Evolutionary conservation across 805 yeast species (phyloP), one percentile per base, ranked within the genome.

Genomic region (Yamadazyma sp.): DNA sequence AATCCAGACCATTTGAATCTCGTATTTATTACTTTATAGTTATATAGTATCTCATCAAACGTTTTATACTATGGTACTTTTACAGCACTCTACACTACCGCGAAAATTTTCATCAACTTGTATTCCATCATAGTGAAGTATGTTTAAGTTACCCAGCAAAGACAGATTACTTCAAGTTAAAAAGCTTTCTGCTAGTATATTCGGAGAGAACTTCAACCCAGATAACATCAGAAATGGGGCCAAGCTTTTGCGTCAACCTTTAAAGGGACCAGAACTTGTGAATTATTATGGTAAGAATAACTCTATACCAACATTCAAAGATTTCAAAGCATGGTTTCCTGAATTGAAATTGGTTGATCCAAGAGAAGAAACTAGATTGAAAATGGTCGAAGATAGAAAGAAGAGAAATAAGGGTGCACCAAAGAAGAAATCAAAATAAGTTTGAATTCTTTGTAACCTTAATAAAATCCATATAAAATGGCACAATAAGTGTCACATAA

Each of bases 381-480:
- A 67, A 40, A 78, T 78, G 76, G 79, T 78, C 15, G 77, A 52
- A 22, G 69, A 63, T 38, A 73, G 86, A 60, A 84, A 80, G 70
- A 80, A 83, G 74, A 83, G 93, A 76, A 89, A 86, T 61, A 85
- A 85, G 62, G 89, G 91, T 59, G 87, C 93, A 9, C 94, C 93
- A 49, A 76, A 80, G 69, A 85, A 85, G 70, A 76, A 73, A 26
- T 23, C 47, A 47, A 47, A 29, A 19, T 36, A 12, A 44, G 20
- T 7, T 47, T 34, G 4, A 50, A n/a, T n/a, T n/a, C n/a, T n/a
- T n/a, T n/a, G n/a, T 47, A 29, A 24, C 7, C 27, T 11, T n/a
- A 20, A 7, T 7, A 7, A 20, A 7, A 20, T 20, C 7, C n/a
- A n/a, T n/a, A n/a, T n/a, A n/a, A n/a, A n/a, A n/a, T n/a, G n/a